Conservation (phyloP, 495 filamentous ascomycete genomes). For the Apiosordaria backusii region DNA sequence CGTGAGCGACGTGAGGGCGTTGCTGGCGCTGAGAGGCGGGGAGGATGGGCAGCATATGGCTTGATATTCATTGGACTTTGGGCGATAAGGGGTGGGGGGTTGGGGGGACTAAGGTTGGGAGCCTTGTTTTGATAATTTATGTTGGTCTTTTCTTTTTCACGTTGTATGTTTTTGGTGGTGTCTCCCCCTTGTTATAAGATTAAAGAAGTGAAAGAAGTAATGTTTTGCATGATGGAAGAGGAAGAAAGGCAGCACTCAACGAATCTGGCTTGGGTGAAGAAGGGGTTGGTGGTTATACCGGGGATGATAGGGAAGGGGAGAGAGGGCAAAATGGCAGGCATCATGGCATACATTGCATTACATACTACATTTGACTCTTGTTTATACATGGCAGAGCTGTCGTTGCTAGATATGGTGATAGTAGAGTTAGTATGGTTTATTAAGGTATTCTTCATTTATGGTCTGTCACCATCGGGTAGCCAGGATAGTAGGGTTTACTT, state of each 20-base stretch:
- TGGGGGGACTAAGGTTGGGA: neutral
- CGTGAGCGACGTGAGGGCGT: slow-evolving; percentile 87
- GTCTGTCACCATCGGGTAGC: too few species aligned
- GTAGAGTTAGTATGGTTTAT: too few species aligned
- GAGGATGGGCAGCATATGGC: slow-evolving; percentile 60
- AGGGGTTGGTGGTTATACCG: too few species aligned
- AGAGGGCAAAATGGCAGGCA: neutral
- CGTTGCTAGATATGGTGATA: too few species aligned
- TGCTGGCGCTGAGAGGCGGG: slow-evolving; percentile 82
- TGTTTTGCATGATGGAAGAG: neutral
- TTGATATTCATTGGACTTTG: slow-evolving; percentile 8
- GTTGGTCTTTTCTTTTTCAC: neutral
- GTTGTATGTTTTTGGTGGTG: neutral
- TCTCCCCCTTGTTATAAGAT: neutral
- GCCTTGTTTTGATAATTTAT: neutral
- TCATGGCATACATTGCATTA: neutral
- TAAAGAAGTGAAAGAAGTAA: neutral
- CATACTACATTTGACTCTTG: neutral
- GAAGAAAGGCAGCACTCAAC: neutral
- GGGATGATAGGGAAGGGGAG: slow-evolving; percentile 56
- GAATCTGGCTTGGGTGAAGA: slow-evolving; percentile 75
- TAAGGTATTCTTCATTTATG: too few species aligned
- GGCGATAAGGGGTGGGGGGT: neutral
- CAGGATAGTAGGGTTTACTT: too few species aligned
- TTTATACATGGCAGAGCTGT: neutral